Evolutionary conservation across 73 alveolate species (phyloP), one percentile per base, ranked within the genome.

Genomic region (Paramecium caudatum): DNA sequence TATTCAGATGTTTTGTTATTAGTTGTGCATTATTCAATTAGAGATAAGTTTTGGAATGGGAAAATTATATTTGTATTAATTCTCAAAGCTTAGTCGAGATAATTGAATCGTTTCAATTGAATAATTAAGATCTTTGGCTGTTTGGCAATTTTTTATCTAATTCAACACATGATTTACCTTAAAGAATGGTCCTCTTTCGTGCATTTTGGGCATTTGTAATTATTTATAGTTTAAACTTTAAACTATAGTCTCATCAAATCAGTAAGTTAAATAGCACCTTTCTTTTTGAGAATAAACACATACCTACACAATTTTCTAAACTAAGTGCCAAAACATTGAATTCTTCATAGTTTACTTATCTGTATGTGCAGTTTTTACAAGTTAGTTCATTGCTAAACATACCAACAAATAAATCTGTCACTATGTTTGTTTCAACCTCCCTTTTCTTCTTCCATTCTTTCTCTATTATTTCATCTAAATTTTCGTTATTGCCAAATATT

Each of bases 391-490:
- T 55, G 30, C 80, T 55, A 55, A 55, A 55, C n/a, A 55, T 27
- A 55, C 80, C 80, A 55, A 55, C 80, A 55, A 55, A 55, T 10
- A 23, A 55, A 25, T 55, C 30, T 23, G 80, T 55, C 1, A 55
- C 30, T 27, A 55, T 55, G 30, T 55, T 55, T 10, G 13, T 23
- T 55, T 55, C 80, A 3, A 55, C 23, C 30, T 55, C 23, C 13
- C 80, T 55, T 55, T 55, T 55, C n/a, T n/a, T n/a, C 4, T 61
- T 74, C 46, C 45, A 41, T 74, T 74, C 88, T 74, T 39, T 74
- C 15, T 74, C 62, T 16, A 30, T 74, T 41, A 39, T 39, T 2
- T 19, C 36, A 39, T 41, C 65, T 13, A 10, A 74, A 37, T 15
- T 27, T 74, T 25, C 37, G 4, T 74, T 21, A 7, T 27, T 74